phyloP scores from a whole-genome alignment of 2,329 filamentous ascomycete species.

The Epichloe brachyelytri region DNA sequence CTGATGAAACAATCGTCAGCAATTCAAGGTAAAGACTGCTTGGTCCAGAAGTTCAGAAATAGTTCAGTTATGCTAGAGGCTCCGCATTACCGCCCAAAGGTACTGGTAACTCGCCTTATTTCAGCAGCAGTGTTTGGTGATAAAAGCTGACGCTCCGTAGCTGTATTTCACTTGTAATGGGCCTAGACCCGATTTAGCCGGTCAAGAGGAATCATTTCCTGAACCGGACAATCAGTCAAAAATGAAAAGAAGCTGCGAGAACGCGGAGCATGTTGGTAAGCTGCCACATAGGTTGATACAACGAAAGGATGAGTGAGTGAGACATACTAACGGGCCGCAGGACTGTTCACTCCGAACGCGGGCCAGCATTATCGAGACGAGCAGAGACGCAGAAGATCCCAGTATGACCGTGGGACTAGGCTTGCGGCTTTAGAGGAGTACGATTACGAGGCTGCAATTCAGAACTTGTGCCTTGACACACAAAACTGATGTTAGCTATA shows the following conservation, averaged over 20 bases:
- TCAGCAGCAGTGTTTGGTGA: not conserved
- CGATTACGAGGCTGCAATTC: constrained; percentile 34
- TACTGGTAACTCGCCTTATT: constrained; percentile 20
- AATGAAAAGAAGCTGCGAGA: constrained; percentile 76
- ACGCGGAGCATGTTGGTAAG: constrained; percentile 71
- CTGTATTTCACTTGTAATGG: constrained; percentile 40
- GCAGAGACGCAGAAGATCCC: constrained; percentile 62
- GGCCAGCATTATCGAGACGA: constrained; percentile 62
- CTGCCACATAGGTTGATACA: constrained; percentile 9
- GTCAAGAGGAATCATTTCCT: constrained; percentile 64
- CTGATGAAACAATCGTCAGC: constrained; percentile 31
- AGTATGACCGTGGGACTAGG: constrained; percentile 70
- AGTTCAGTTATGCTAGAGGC: constrained; percentile 90
- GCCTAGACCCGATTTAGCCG: constrained; percentile 39
- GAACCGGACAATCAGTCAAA: constrained; percentile 74
- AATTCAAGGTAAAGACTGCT: constrained; percentile 81
- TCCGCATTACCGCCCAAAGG: constrained; percentile 71
- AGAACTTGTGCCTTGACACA: constrained; percentile 21
- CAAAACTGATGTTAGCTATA: not conserved
- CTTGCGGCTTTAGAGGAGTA: constrained; percentile 55
- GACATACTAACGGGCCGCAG: constrained; percentile 25
- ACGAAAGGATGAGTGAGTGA: not conserved
- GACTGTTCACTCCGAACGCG: constrained; percentile 68
- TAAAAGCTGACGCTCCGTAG: constrained; percentile 17
- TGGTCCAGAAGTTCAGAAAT: constrained; percentile 93